Conservation (phyloP, 2,329 filamentous ascomycete species). For the Calonectria multiphialidica region DNA sequence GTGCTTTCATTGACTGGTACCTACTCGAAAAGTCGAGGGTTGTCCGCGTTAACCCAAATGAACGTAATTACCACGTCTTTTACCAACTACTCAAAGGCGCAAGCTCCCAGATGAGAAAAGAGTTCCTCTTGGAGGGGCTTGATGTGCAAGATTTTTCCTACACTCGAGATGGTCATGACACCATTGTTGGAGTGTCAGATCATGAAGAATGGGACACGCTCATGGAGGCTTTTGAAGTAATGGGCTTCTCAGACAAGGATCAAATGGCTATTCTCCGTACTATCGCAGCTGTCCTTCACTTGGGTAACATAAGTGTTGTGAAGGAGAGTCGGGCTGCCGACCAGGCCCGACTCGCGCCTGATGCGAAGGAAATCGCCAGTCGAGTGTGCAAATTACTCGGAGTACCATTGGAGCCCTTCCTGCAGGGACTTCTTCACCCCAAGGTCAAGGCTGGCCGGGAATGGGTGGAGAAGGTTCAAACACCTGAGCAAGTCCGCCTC, state of each 20-base stretch:
- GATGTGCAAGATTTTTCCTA: slow-evolving; percentile 92
- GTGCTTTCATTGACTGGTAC: slow-evolving; percentile 99
- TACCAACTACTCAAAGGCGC: slow-evolving; percentile 95
- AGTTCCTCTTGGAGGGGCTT: slow-evolving; percentile 80
- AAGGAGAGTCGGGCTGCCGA: slow-evolving; percentile 93
- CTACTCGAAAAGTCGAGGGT: slow-evolving; percentile 98
- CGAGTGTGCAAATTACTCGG: slow-evolving; percentile 88
- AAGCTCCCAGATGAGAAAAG: slow-evolving; percentile 77
- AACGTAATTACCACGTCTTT: slow-evolving; percentile 97
- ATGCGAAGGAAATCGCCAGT: slow-evolving; percentile 80
- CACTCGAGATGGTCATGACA: slow-evolving; percentile 90
- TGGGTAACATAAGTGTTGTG: slow-evolving; percentile 90
- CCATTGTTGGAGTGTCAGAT: slow-evolving; percentile 91
- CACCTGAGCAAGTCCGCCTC: slow-evolving; percentile 93
- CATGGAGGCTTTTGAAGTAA: slow-evolving; percentile 92
- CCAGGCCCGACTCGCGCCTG: slow-evolving; percentile 84
- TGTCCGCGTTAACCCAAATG: slow-evolving; percentile 86
- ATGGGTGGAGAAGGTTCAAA: slow-evolving; percentile 99
- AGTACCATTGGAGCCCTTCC: slow-evolving; percentile 85
- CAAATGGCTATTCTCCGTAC: slow-evolving; percentile 87
- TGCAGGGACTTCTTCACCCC: slow-evolving; percentile 90
- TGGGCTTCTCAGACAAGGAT: slow-evolving; percentile 91
- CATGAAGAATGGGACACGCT: slow-evolving; percentile 89
- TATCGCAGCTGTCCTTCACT: slow-evolving; percentile 89
- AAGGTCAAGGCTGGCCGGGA: slow-evolving; percentile 95